Evolutionary conservation across 2,329 filamentous ascomycete genomes (phyloP), one percentile per base, ranked within the genome.

Genomic region (Alternaria solani): DNA sequence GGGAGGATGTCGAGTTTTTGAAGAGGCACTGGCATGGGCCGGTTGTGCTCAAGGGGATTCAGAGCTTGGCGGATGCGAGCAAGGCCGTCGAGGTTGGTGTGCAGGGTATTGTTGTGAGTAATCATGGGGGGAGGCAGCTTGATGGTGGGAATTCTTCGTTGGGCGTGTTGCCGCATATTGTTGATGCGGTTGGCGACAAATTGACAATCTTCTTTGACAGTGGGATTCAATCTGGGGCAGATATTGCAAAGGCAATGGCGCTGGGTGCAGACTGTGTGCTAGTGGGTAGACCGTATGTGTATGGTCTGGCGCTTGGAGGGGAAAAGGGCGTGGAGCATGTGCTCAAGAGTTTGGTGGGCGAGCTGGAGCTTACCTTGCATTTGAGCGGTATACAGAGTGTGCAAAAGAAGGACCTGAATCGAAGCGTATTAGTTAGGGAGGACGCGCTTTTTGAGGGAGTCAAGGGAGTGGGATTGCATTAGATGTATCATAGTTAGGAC

Each of bases 11-110:
- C 36, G 79, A 80, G n/a, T 79, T 86, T 48, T 70, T 91, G 62
- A 81, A 84, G 64, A 79, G 84, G 66, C 74, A 88, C 59, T 91
- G 88, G 87, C 81, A 86, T 61, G 88, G 88, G 0, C 87, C 88
- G 0, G 86, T 92, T 53, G 84, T 87, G 62, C 80, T 87, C 36
- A 89, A 90, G 74, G 88, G 87, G 0, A 86, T 84, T 55, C 83
- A 85, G 66, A 81, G 80, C 44, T 78, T 83, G 2, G 81, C 78
- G 1, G 84, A 86, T 68, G 84, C 84, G 14, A 74, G 70, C 51
- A 75, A 79, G 57, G 81, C 81, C 2, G 74, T 80, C 6, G 74
- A 85, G 36, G 68, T 75, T 30, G 83, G 81, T 7, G 80, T 82
- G 28, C 77, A 83, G 42, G 84, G 83, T 0, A 84, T 86, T 53